Evolutionary conservation across 1,284 basidiomycete species (phyloP), one percentile per base, ranked within the genome.

Genomic region (Cryptococcus sp.): DNA sequence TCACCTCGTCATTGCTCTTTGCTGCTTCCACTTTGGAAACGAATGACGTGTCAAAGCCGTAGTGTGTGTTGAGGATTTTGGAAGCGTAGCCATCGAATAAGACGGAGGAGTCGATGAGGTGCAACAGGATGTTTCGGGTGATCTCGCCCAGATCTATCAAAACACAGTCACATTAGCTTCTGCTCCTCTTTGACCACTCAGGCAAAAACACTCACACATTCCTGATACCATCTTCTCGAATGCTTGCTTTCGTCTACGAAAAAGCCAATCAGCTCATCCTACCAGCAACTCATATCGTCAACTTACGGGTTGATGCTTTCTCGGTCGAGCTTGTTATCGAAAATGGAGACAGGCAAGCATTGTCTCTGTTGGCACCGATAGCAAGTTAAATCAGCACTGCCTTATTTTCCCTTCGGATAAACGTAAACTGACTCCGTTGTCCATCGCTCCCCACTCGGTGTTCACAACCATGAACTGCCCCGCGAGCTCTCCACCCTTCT

Each of bases 201-300:
- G 46, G 19, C 16, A 37, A 19, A 44, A 10, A 19, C 22, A 74
- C 79, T 65, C 53, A 80, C 79, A 98, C 94, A 99, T 98, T 59
- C 96, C 96, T 3, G 93, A 96, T 65, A 99, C 91, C 81, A 97
- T 93, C 81, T 99, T 99, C 78, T 99, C 96, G 72, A 94, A 99
- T 2, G 89, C 89, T 77, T 99, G 95, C 74, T 87, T 91, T 53
- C 87, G 84, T 10, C 80, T 81, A 54, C 6, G 38, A 11, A 40
- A n/a, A n/a, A n/a, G 38, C 11, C 38, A 40, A 11, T 40, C 11
- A n/a, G 38, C 11, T n/a, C 11, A n/a, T n/a, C 38, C 38, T 40
- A 40, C 38, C 38, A 11, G n/a, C n/a, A 11, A n/a, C 38, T 40
- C 38, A 40, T 11, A n/a, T 40, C 11, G n/a, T 16, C 13, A n/a